phyloP scores from a whole-genome alignment of 805 yeast genomes.

The Saccharomyces jurei region DNA sequence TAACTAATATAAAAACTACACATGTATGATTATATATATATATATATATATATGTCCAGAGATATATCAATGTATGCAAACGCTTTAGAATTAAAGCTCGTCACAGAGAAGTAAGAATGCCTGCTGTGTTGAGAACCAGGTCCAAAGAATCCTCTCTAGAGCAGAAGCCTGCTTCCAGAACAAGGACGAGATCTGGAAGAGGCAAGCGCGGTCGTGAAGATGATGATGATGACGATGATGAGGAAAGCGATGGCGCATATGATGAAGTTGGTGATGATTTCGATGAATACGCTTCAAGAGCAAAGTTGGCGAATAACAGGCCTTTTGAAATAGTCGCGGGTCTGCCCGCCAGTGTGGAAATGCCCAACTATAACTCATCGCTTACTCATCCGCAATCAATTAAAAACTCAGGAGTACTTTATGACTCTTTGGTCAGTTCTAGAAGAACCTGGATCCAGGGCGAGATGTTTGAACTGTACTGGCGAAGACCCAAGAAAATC shows the following conservation, averaged over 20 bases:
- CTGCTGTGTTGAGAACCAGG: conserved; percentile 9
- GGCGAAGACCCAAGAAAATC: conserved; percentile 58
- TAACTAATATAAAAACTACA: too few relatives aligned
- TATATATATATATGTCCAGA: too few relatives aligned
- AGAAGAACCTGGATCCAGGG: conserved; percentile 59
- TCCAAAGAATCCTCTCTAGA: conserved; percentile 3
- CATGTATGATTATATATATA: too few relatives aligned
- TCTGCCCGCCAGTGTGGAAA: conserved; percentile 56
- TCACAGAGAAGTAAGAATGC: conserved; percentile 3
- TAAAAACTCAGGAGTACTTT: conserved; percentile 65
- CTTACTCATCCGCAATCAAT: conserved; percentile 60
- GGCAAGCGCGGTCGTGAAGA: conserved; percentile 14
- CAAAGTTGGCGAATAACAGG: conserved; percentile 8
- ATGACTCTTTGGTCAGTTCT: conserved; percentile 65
- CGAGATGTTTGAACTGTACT: conserved; percentile 65
- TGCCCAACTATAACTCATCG: conserved; percentile 47
- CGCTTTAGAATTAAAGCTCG: neutral
- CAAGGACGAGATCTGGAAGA: conserved; percentile 4
- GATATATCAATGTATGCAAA: neutral
- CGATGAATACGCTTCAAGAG: conserved; percentile 11
- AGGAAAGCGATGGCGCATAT: conserved; percentile 2
- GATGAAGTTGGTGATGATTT: conserved; percentile 4
- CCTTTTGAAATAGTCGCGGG: conserved; percentile 63
- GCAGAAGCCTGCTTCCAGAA: neutral
- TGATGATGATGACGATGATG: conserved; percentile 14